phyloP scores from a whole-genome alignment of 495 filamentous ascomycete genomes.

The Podospora pseudoanserina region DNA sequence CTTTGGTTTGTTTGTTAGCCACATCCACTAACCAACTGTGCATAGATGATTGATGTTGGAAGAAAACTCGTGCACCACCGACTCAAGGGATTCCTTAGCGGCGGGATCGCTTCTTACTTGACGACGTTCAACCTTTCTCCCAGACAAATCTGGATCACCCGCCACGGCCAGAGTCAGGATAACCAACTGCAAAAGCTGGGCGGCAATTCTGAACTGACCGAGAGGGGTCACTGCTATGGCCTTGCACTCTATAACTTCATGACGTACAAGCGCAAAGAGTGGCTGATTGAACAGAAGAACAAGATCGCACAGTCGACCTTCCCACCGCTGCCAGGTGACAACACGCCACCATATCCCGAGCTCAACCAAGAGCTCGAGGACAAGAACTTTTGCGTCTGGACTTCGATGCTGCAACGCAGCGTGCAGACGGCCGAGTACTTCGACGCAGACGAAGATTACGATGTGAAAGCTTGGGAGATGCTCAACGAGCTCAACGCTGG shows the following conservation, averaged over 20 bases:
- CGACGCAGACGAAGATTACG: slow-evolving; percentile 89
- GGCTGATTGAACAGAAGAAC: slow-evolving; percentile 71
- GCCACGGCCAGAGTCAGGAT: slow-evolving; percentile 82
- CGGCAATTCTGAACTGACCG: slow-evolving; percentile 76
- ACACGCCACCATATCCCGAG: slow-evolving; percentile 90
- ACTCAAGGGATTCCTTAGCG: slow-evolving; percentile 84
- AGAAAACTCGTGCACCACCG: slow-evolving; percentile 88
- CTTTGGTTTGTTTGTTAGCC: not conserved
- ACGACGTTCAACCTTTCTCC: slow-evolving; percentile 95
- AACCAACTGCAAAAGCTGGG: slow-evolving; percentile 78
- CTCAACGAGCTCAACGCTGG: slow-evolving; percentile 94
- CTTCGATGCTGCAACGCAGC: slow-evolving; percentile 87
- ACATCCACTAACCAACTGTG: not conserved
- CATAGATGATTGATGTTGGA: slow-evolving; percentile 92
- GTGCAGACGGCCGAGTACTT: slow-evolving; percentile 83
- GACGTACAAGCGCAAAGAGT: slow-evolving; percentile 65
- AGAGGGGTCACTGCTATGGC: slow-evolving; percentile 69
- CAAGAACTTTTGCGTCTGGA: slow-evolving; percentile 98
- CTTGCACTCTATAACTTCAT: slow-evolving; percentile 72
- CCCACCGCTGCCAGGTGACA: slow-evolving; percentile 81
- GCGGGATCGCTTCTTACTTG: slow-evolving; percentile 86
- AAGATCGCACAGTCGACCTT: slow-evolving; percentile 67
- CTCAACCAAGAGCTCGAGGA: slow-evolving; percentile 59
- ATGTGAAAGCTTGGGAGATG: slow-evolving; percentile 97
- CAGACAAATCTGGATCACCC: slow-evolving; percentile 95